These are phyloP conservation scores for Gaertneriomyces sp. DNA, from an alignment of 192 early-diverging fungal species.

Conservation along the genomic window DNA sequence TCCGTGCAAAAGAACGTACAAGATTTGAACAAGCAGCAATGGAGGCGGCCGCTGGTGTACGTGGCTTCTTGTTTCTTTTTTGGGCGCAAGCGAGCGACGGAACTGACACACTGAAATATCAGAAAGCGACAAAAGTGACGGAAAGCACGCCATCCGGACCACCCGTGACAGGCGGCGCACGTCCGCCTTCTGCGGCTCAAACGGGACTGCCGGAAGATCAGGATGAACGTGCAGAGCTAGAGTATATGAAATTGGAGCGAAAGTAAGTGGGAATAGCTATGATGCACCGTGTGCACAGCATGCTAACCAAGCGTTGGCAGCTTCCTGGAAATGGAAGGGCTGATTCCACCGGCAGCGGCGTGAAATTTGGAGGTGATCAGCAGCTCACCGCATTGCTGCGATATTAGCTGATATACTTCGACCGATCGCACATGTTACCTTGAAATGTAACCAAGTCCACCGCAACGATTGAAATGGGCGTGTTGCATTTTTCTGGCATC, in stretches of 20 bases:
- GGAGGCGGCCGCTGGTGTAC: slow-evolving; percentile 38
- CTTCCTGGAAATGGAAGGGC: slow-evolving; percentile 33
- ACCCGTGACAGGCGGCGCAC: slow-evolving; percentile 3
- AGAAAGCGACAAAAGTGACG: too few relatives aligned
- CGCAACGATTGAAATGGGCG: too few relatives aligned
- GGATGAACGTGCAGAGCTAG: slow-evolving; percentile 34
- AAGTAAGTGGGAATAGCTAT: slow-evolving; percentile 15
- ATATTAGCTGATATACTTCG: not conserved
- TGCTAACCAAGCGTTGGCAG: slow-evolving; percentile 5
- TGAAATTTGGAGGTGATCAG: not conserved
- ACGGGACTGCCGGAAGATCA: slow-evolving; percentile 22
- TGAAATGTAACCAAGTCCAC: too few relatives aligned
- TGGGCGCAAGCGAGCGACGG: not conserved
- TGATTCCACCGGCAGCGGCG: slow-evolving; percentile 5
- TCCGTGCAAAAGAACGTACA: slow-evolving; percentile 36
- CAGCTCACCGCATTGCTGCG: too few relatives aligned
- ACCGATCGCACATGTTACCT: not conserved
- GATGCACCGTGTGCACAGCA: not conserved
- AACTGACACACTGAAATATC: not conserved
- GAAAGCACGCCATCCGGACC: not conserved
- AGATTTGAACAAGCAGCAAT: slow-evolving; percentile 42
- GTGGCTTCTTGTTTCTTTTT: not conserved
- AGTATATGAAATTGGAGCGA: slow-evolving; percentile 40
- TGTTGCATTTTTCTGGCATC: too few relatives aligned
- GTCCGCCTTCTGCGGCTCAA: slow-evolving; percentile 6